phyloP scores from a whole-genome alignment of 345 rosid genomes.

The Eucalyptus pauciflora region DNA sequence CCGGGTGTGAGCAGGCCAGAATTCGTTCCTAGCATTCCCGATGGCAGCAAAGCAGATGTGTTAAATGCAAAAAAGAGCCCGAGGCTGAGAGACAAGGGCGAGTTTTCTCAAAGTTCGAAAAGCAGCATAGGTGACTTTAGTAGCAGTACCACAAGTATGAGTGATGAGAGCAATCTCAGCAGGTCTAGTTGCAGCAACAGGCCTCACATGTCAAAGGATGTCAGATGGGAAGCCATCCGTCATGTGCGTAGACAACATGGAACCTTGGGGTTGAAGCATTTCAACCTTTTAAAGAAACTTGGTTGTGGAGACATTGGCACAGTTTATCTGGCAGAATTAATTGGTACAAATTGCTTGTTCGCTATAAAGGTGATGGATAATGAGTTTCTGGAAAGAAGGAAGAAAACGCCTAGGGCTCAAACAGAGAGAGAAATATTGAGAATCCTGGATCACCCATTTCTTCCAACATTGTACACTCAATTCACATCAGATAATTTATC shows the following conservation, averaged over 20 bases:
- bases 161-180: slow-evolving; percentile 75
- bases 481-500: slow-evolving; percentile 76
- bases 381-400: slow-evolving; percentile 77
- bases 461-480: slow-evolving; percentile 80
- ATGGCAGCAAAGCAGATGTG: slow-evolving; percentile 4
- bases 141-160: slow-evolving; percentile 68
- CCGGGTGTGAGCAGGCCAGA: slow-evolving; percentile 10
- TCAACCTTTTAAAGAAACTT: slow-evolving; percentile 79
- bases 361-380: slow-evolving; percentile 97
- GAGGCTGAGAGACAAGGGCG: slow-evolving; percentile 53
- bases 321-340: slow-evolving; percentile 83
- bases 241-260: slow-evolving; percentile 43
- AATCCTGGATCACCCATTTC: slow-evolving; percentile 92
- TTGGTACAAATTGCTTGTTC: slow-evolving; percentile 59
- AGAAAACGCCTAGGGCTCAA: slow-evolving; percentile 88
- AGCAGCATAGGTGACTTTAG: slow-evolving; percentile 75
- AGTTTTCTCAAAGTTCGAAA: slow-evolving; percentile 81
- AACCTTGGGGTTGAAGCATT: slow-evolving; percentile 55
- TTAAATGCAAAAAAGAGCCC: slow-evolving; percentile 25
- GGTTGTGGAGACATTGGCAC: slow-evolving; percentile 98
- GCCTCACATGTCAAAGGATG: slow-evolving; percentile 95
- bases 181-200: slow-evolving; percentile 78
- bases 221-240: slow-evolving; percentile 80
- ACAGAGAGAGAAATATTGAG: slow-evolving; percentile 77
- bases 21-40: slow-evolving; percentile 16